Percentiles rank a stretch among this genome's conserved stretches.
Conservation (phyloP, 257 asterid genomes). For the Fraxinus quadrangulata region DNA sequence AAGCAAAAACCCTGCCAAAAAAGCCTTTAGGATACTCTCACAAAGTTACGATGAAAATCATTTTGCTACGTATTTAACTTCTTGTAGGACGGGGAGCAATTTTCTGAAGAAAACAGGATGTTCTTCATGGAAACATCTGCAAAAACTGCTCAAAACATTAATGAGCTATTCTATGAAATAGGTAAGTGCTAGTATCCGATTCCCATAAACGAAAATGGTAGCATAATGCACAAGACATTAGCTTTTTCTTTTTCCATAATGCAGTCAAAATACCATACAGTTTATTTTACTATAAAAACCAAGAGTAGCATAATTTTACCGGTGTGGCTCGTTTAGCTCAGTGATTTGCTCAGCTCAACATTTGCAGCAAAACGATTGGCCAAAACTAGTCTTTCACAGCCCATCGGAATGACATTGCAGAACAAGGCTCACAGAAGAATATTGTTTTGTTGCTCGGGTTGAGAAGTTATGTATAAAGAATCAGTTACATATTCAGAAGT, state of each 20-base stretch:
- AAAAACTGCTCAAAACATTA: constrained; percentile 37
- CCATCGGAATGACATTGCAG: constrained; percentile 30
- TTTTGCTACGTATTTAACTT: background rate
- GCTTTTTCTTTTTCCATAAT: too few relatives aligned
- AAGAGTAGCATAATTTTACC: background rate
- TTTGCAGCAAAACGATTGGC: constrained; percentile 35
- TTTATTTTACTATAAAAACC: background rate
- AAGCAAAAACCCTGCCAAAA: too few relatives aligned
- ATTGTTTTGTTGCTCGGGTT: constrained; percentile 32
- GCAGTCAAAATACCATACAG: background rate
- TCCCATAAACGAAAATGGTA: background rate
- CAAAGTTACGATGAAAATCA: background rate
- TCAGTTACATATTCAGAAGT: background rate
- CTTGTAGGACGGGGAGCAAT: constrained; percentile 35
- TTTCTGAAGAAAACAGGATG: constrained; percentile 34
- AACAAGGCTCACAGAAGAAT: background rate
- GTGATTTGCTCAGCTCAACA: background rate
- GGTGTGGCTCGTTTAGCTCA: background rate
- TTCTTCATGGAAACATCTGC: constrained; percentile 35
- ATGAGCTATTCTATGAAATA: constrained; percentile 33
- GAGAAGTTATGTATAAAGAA: background rate
- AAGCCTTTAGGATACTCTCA: background rate
- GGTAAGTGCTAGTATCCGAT: constrained; percentile 1
- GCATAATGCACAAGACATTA: too few relatives aligned
- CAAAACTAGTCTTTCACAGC: constrained; percentile 21